Conservation (phyloP, 106 monocot genomes). For the Amphibolis antarctica region DNA sequence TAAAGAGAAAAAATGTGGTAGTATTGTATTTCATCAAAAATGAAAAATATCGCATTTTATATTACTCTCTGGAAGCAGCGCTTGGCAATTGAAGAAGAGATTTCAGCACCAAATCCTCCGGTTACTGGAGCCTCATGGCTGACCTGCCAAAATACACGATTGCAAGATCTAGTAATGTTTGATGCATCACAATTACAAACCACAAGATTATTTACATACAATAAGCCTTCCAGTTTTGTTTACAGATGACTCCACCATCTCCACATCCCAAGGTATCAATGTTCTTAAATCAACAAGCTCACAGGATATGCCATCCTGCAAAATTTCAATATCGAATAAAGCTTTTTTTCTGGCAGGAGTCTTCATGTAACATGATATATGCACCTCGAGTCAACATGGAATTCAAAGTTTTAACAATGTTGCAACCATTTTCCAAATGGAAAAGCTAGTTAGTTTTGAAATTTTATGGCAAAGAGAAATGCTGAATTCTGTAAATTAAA, state of each 20-base stretch:
- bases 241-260: slow-evolving; percentile 84
- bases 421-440: too few relatives aligned
- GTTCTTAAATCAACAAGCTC: slow-evolving; percentile 89
- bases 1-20: too few relatives aligned
- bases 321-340: neutral
- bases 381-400: too few relatives aligned
- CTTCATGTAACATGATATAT: too few relatives aligned
- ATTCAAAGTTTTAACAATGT: too few relatives aligned
- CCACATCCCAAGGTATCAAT: slow-evolving; percentile 91
- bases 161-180: neutral
- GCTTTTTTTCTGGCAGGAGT: too few relatives aligned
- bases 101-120: slow-evolving; percentile 96
- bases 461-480: too few relatives aligned
- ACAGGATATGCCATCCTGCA: slow-evolving; percentile 89
- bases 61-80: slow-evolving; percentile 82
- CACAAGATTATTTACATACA: slow-evolving; percentile 22
- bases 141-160: slow-evolving; percentile 36
- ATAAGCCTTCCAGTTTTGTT: slow-evolving; percentile 81
- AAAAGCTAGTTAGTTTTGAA: too few relatives aligned
- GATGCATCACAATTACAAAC: neutral
- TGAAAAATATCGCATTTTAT: too few relatives aligned
- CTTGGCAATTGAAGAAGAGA: slow-evolving; percentile 75
- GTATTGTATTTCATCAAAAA: too few relatives aligned
- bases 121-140: slow-evolving; percentile 98
- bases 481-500: too few relatives aligned